phyloP scores from a whole-genome alignment of 139 green algal species.

The Yamagishiella unicocca region DNA sequence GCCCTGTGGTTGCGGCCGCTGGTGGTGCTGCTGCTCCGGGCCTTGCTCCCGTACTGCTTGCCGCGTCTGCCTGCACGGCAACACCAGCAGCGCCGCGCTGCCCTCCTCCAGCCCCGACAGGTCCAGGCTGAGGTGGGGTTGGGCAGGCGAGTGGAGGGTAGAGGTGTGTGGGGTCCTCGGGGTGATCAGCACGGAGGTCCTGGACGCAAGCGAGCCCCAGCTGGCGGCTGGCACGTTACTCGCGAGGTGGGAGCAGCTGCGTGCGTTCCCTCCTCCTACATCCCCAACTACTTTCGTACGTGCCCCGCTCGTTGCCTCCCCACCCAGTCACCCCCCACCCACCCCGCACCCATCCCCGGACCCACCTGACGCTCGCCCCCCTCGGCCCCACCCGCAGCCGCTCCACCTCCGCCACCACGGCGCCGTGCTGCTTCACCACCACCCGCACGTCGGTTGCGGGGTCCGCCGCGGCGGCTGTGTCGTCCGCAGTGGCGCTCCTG shows the following conservation, averaged over 20 bases:
- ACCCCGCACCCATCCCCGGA: too few relatives aligned
- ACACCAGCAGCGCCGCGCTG: conserved; percentile 25
- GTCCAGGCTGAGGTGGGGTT: background rate
- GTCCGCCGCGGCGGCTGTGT: background rate
- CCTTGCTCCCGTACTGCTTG: background rate
- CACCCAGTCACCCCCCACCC: too few relatives aligned
- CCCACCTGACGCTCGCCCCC: conserved; percentile 35
- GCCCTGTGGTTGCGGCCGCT: background rate
- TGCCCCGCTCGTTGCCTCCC: too few relatives aligned
- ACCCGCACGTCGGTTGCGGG: conserved; percentile 3
- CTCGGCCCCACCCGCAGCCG: conserved; percentile 8
- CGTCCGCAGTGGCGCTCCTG: too few relatives aligned
- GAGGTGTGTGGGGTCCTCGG: too few relatives aligned
- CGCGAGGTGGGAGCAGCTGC: too few relatives aligned
- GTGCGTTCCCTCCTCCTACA: too few relatives aligned
- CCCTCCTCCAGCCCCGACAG: conserved; percentile 9
- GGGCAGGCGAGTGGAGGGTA: too few relatives aligned
- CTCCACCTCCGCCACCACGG: conserved; percentile 32
- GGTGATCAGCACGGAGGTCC: too few relatives aligned
- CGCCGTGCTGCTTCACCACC: conserved; percentile 31
- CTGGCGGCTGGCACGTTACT: too few relatives aligned
- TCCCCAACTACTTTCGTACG: too few relatives aligned
- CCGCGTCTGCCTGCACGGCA: background rate
- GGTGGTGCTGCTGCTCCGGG: background rate
- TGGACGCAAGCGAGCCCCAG: too few relatives aligned